Conservation (phyloP, 2,329 filamentous ascomycete species). For the Aspergillus glaucus region DNA sequence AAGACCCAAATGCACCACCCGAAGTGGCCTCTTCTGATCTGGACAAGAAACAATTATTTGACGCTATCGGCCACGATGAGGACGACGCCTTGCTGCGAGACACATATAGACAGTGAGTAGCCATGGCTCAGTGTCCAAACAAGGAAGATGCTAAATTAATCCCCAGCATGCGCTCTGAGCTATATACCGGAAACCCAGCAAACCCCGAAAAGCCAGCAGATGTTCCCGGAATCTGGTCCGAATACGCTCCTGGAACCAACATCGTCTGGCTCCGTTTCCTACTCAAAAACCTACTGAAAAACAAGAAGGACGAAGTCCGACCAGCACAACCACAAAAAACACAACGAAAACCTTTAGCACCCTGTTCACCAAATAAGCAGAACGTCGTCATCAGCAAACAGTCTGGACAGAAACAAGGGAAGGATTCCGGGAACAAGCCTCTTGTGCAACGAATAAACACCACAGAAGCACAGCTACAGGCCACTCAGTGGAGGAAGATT, state of each 20-base stretch:
- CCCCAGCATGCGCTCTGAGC: constrained; percentile 33
- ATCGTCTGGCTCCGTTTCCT: constrained; percentile 59
- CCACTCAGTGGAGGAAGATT: constrained; percentile 21
- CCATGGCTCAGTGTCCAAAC: not conserved
- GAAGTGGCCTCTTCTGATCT: constrained; percentile 37
- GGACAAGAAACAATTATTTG: constrained; percentile 39
- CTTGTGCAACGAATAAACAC: constrained; percentile 6
- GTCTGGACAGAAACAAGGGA: constrained; percentile 2
- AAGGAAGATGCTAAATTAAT: not conserved
- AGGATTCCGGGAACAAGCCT: not conserved
- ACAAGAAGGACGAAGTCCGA: constrained; percentile 19
- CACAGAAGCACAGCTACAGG: constrained; percentile 10
- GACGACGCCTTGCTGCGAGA: constrained; percentile 35
- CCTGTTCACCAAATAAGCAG: constrained; percentile 27
- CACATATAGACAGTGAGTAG: constrained; percentile 37
- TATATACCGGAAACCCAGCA: constrained; percentile 42
- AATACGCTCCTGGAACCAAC: constrained; percentile 56
- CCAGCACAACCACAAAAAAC: constrained; percentile 2
- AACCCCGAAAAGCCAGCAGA: constrained; percentile 28
- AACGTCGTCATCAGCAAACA: constrained; percentile 6
- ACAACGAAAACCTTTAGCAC: constrained; percentile 24
- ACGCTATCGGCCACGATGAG: constrained; percentile 36
- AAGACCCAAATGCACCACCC: constrained; percentile 17
- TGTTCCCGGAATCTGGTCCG: constrained; percentile 44
- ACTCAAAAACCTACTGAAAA: constrained; percentile 49